phyloP scores from a whole-genome alignment of 1,284 basidiomycete species.

The Chiua sp. region DNA sequence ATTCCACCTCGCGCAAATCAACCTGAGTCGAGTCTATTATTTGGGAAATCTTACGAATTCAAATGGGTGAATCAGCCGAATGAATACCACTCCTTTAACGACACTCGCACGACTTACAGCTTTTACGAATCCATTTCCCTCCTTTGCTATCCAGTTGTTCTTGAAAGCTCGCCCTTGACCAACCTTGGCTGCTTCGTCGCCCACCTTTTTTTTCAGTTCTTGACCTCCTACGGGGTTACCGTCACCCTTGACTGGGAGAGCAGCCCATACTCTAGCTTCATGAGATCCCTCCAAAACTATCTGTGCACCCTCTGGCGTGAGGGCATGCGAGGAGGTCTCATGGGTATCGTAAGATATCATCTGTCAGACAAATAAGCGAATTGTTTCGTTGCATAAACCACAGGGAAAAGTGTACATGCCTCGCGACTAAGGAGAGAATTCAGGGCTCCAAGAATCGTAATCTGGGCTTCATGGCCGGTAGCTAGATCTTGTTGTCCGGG shows the following conservation, averaged over 20 bases:
- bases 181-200: constrained; percentile 85
- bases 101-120: constrained; percentile 58
- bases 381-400: constrained; percentile 4
- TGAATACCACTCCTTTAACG: not conserved
- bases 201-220: constrained; percentile 77
- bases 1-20: constrained; percentile 79
- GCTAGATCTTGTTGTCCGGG: constrained; percentile 67
- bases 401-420: constrained; percentile 50
- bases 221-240: constrained; percentile 68
- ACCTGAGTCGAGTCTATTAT: constrained; percentile 78
- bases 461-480: constrained; percentile 76
- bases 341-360: constrained; percentile 88
- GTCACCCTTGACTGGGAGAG: constrained; percentile 73
- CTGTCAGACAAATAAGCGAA: constrained; percentile 47
- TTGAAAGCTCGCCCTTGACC: constrained; percentile 98
- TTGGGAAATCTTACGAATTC: constrained; percentile 51
- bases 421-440: constrained; percentile 90
- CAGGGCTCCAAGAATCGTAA: constrained; percentile 83
- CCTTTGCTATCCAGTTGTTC: constrained; percentile 96
- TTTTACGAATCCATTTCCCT: constrained; percentile 88
- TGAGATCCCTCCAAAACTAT: constrained; percentile 88
- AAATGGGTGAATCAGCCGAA: constrained; percentile 4
- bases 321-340: constrained; percentile 73
- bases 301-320: constrained; percentile 84
- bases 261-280: constrained; percentile 91